A percentile compares a stretch with the other conserved stretches of the same genome.
phyloP scores from a whole-genome alignment of 768 basidiomycete genomes.

The Austroboletus eburneus region DNA sequence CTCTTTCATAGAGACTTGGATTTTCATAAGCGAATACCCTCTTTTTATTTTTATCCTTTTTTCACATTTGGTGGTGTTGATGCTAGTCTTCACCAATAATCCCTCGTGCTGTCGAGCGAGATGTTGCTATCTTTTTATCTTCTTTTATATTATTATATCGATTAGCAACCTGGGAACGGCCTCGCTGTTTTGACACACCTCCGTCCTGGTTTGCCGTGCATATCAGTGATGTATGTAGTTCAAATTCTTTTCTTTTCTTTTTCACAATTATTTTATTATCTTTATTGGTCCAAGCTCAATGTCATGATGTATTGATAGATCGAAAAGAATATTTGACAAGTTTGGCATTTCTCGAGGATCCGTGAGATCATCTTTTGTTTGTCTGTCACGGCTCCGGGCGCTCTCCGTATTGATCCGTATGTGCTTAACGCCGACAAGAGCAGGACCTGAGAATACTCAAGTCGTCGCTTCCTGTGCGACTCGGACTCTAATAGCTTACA shows the following conservation, averaged over 20 bases:
- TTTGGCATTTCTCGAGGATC: too few relatives aligned
- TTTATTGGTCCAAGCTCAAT: too few relatives aligned
- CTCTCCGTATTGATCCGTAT: too few relatives aligned
- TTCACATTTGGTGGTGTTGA: not conserved
- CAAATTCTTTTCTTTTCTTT: too few relatives aligned
- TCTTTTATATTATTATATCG: not conserved
- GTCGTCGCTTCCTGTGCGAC: too few relatives aligned
- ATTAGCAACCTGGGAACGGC: not conserved
- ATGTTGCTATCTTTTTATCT: constrained; percentile 3
- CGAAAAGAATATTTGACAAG: too few relatives aligned
- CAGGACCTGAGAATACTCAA: too few relatives aligned
- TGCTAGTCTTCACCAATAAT: constrained; percentile 10
- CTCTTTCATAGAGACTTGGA: not conserved
- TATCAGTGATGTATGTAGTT: constrained; percentile 6
- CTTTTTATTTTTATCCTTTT: constrained; percentile 1
- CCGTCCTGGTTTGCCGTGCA: constrained; percentile 16
- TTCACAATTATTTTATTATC: too few relatives aligned
- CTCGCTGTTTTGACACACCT: not conserved
- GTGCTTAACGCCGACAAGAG: too few relatives aligned
- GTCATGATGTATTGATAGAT: constrained; percentile 16
- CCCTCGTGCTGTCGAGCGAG: constrained; percentile 13
- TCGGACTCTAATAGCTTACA: too few relatives aligned
- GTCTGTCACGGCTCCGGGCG: too few relatives aligned
- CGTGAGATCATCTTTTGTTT: too few relatives aligned
- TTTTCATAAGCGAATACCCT: constrained; percentile 3